phyloP scores from a whole-genome alignment of 768 basidiomycete genomes.

The Psilocybe cyanescens region DNA sequence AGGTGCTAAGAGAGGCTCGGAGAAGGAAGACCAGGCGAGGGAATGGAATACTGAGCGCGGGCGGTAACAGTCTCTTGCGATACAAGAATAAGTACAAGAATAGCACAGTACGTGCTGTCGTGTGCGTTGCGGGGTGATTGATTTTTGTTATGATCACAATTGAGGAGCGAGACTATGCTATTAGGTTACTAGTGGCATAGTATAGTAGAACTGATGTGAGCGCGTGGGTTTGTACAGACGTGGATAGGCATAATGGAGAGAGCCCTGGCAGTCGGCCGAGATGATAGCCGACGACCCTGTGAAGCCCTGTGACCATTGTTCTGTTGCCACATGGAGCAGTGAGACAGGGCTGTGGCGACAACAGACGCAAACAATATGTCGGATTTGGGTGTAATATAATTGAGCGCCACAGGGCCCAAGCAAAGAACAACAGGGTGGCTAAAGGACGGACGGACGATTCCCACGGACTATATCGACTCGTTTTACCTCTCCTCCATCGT shows the following conservation, averaged over 20 bases:
- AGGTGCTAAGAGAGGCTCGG: not conserved
- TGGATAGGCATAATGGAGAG: not conserved
- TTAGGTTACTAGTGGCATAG: not conserved
- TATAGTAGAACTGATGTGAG: not conserved
- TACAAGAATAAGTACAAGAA: too few species aligned
- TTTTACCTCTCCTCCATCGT: constrained; percentile 14
- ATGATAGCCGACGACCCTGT: constrained; percentile 3
- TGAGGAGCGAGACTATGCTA: too few species aligned
- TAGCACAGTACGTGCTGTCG: not conserved
- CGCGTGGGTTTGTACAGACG: not conserved
- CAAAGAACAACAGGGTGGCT: constrained; percentile 12
- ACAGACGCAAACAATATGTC: not conserved
- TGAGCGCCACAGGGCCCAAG: constrained; percentile 19
- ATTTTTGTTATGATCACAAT: too few species aligned
- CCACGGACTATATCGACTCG: constrained; percentile 18
- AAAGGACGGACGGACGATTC: constrained; percentile 1
- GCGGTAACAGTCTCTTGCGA: not conserved
- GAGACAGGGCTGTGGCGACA: constrained; percentile 4
- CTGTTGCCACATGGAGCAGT: constrained; percentile 2
- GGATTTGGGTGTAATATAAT: constrained; percentile 8
- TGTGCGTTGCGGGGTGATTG: not conserved
- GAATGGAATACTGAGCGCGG: not conserved
- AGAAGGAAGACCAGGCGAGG: not conserved
- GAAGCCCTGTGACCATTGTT: not conserved
- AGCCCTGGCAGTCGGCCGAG: not conserved